Evolutionary conservation across 176 grass and related monocot genomes (phyloP), one percentile per base, ranked within the genome.

Genomic region (Puccinellia tenuiflora): DNA sequence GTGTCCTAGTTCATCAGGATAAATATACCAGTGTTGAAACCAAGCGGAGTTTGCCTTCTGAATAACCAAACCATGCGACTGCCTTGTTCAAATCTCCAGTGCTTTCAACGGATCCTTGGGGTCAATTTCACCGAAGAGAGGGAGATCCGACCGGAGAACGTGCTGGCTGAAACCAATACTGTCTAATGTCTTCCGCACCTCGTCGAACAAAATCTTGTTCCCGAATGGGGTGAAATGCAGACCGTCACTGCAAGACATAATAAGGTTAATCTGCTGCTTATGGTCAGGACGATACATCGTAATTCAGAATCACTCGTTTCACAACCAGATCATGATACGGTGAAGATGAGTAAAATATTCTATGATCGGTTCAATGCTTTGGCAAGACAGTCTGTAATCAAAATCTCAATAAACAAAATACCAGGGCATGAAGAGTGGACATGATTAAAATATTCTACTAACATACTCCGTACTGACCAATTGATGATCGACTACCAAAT

Each of bases 151-250:
- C 6, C 71, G 86, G 9, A 97, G 81, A 20, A 14, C 79, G 64
- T 87, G 81, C 1, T 88, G 55, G 88, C 81, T 86, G 46, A 97
- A 60, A 60, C 90, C 90, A 15, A 90, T 34, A 43, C 72, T 55
- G 22, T 40, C 60, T 59, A 97, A 79, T 34, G 81, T 86, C 75
- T 91, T 79, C 78, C 86, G 38, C 77, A 94, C 81, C 81, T 94
- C 79, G 15, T 89, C 75, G 3, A 92, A 97, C 64, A 94, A 73
- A 63, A 94, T 81, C 46, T 87, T 91, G 77, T 97, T 97, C 33
- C 95, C 95, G 2, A 25, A 16, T 14, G 86, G 56, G n/a, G 92
- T 74, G 69, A 97, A 94, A 80, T 97, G 95, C 53, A 97, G 86
- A 4, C 92, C 90, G 28, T 97, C 95, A 29, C 95, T 94, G 83